phyloP scores from a whole-genome alignment of 1,284 basidiomycete genomes.

The Lentinus polychrous region DNA sequence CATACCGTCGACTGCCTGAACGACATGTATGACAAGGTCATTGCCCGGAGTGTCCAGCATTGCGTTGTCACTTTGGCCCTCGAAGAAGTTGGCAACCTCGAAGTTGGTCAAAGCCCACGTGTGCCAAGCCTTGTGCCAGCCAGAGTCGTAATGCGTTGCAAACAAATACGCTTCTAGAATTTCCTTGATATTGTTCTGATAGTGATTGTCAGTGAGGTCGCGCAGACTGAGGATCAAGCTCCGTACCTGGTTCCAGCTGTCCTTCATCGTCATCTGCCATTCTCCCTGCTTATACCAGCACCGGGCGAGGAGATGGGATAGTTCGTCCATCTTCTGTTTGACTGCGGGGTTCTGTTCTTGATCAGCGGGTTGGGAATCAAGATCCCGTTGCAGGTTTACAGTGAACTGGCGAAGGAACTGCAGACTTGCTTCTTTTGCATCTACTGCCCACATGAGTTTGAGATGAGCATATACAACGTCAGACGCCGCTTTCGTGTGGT shows the following conservation, averaged over 20 bases:
- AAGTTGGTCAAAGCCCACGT: slow-evolving; percentile 98
- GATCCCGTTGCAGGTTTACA: slow-evolving; percentile 66
- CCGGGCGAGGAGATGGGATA: slow-evolving; percentile 86
- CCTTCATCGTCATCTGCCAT: slow-evolving; percentile 84
- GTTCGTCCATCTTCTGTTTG: slow-evolving; percentile 65
- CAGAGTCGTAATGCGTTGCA: slow-evolving; percentile 88
- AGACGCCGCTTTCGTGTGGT: slow-evolving; percentile 80
- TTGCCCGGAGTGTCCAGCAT: slow-evolving; percentile 63
- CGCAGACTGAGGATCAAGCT: no score
- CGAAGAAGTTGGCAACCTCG: slow-evolving; percentile 85
- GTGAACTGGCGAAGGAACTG: slow-evolving; percentile 86
- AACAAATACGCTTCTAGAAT: slow-evolving; percentile 83
- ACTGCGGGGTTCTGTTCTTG: slow-evolving; percentile 35
- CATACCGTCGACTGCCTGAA: slow-evolving; percentile 89
- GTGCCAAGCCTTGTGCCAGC: slow-evolving; percentile 99
- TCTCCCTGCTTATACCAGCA: slow-evolving; percentile 97
- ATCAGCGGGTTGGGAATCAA: slow-evolving; percentile 52
- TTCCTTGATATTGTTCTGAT: slow-evolving; percentile 69
- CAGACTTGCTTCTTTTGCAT: slow-evolving; percentile 75
- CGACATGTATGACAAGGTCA: slow-evolving; percentile 80
- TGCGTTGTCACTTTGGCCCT: slow-evolving; percentile 57
- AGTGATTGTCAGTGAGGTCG: not conserved
- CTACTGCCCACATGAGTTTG: slow-evolving; percentile 95
- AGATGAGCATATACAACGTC: slow-evolving; percentile 97
- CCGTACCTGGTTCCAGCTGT: slow-evolving; percentile 74